Conservation (phyloP, 768 basidiomycete genomes). For the Leccinellum luteum region DNA sequence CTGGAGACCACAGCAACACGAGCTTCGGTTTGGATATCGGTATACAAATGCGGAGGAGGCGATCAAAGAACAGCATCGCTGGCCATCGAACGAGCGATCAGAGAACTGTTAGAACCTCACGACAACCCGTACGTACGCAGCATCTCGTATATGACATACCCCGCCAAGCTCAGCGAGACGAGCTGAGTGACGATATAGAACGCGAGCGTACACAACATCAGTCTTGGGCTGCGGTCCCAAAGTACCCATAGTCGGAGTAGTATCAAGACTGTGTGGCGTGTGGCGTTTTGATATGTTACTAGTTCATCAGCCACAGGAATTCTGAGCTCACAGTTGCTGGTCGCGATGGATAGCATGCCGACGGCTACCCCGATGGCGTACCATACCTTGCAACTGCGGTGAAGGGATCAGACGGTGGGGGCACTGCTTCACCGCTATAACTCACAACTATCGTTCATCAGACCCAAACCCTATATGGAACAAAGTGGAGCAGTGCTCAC, state of each 20-base stretch:
- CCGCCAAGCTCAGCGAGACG: constrained; percentile 18
- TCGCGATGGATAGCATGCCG: constrained; percentile 35
- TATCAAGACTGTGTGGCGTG: constrained; percentile 31
- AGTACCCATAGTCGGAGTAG: constrained; percentile 40
- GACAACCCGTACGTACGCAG: constrained; percentile 23
- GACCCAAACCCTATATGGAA: neutral
- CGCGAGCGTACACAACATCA: constrained; percentile 30
- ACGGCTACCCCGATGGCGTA: constrained; percentile 20
- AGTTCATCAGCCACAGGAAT: neutral
- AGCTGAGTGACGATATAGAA: constrained; percentile 33
- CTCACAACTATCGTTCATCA: constrained; percentile 20
- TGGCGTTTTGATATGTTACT: neutral
- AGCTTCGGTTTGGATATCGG: constrained; percentile 21
- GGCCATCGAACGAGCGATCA: neutral
- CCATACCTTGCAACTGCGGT: constrained; percentile 26
- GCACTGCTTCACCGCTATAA: neutral
- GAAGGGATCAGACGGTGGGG: neutral
- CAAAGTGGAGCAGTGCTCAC: constrained; percentile 8
- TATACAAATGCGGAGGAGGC: constrained; percentile 17
- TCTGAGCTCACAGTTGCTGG: constrained; percentile 34
- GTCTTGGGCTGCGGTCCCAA: constrained; percentile 27
- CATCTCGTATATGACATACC: constrained; percentile 26
- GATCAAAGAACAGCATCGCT: constrained; percentile 18
- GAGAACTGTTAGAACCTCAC: neutral
- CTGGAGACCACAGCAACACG: constrained; percentile 28